Conservation (phyloP, 345 rosid species). For the Excoecaria cochinchinensis region DNA sequence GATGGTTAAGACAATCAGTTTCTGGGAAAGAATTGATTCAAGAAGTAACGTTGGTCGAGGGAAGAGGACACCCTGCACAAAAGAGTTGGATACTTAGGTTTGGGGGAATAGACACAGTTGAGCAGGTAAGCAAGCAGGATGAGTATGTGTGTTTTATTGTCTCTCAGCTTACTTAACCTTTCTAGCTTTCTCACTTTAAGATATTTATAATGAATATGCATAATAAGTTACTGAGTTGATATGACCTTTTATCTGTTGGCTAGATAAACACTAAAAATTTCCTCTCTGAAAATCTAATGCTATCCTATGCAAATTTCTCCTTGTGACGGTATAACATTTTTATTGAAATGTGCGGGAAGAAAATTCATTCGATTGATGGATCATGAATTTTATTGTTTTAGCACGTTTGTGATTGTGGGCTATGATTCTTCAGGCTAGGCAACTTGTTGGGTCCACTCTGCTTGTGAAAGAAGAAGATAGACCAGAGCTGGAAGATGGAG, state of each 20-base stretch:
- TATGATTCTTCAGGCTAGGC: conserved; percentile 56
- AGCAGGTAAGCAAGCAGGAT: conserved; percentile 47
- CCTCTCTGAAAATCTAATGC: not conserved
- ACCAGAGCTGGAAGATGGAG: conserved; percentile 75
- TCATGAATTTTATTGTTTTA: not conserved
- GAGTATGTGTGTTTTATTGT: not conserved
- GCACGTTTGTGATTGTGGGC: conserved; percentile 6
- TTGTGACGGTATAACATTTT: not conserved
- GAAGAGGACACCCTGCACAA: conserved; percentile 69
- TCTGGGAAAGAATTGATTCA: conserved; percentile 56
- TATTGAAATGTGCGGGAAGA: not conserved
- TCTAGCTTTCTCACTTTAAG: not conserved
- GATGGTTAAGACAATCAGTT: conserved; percentile 77
- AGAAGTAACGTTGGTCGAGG: conserved; percentile 77
- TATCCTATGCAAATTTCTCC: conserved; percentile 1
- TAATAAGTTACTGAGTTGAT: not conserved
- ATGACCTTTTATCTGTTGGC: not conserved
- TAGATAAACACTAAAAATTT: not conserved
- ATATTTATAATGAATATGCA: not conserved
- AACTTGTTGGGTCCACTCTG: conserved; percentile 79
- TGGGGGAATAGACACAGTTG: conserved; percentile 63
- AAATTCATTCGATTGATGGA: not conserved
- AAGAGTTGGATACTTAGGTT: conserved; percentile 88
- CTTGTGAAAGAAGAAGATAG: conserved; percentile 75
- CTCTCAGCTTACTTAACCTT: not conserved